Conservation (phyloP, 331 rosid genomes). For the Acacia pycnantha region DNA sequence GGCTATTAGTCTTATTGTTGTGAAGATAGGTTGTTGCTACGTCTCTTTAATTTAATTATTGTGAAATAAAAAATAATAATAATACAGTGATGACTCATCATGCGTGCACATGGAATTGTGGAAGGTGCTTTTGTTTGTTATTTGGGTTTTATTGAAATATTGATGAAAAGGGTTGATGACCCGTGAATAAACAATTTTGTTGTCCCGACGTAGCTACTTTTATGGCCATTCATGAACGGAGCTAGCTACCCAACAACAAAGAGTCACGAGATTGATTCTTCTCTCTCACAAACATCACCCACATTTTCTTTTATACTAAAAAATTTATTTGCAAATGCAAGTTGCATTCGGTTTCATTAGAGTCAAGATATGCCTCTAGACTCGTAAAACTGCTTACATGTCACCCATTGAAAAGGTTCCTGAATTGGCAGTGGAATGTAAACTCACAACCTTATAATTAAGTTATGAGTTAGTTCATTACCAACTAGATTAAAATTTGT, state of each 20-base stretch:
- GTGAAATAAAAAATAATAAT: no score
- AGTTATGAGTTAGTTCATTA: no score
- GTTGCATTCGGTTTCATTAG: no score
- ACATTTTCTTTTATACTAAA: neutral
- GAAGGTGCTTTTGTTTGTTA: neutral
- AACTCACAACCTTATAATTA: no score
- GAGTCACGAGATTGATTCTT: slow-evolving; percentile 60
- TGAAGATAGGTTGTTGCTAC: neutral
- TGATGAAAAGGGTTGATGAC: slow-evolving; percentile 27
- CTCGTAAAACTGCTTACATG: no score
- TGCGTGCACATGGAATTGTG: neutral
- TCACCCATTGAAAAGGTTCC: no score
- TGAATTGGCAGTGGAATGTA: no score
- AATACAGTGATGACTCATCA: neutral
- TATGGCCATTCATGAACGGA: slow-evolving; percentile 43
- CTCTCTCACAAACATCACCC: no score
- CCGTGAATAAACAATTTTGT: slow-evolving; percentile 57
- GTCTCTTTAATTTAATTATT: no score
- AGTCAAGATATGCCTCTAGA: no score
- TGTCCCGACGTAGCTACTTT: slow-evolving; percentile 39
- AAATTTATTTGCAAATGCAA: no score
- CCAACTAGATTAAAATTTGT: no score
- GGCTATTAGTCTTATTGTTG: neutral
- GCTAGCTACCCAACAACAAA: slow-evolving; percentile 53
- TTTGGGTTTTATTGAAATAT: neutral